phyloP scores from a whole-genome alignment of 2,329 filamentous ascomycete species.

The Colletotrichum trifolii region DNA sequence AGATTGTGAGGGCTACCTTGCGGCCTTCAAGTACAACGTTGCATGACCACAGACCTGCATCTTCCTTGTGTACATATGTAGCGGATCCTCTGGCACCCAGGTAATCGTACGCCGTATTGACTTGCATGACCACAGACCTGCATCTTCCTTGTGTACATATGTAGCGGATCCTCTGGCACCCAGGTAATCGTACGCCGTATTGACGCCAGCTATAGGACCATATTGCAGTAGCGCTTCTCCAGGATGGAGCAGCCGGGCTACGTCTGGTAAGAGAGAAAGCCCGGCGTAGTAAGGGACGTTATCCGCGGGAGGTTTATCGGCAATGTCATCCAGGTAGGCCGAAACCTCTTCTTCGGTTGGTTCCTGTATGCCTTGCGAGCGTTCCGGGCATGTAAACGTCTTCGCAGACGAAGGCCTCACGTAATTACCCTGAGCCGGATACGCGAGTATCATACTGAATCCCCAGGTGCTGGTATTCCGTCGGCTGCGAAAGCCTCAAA shows the following conservation, averaged over 20 bases:
- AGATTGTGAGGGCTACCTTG: not conserved
- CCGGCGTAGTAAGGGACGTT: constrained; percentile 11
- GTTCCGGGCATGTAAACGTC: not conserved
- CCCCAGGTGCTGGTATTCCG: not conserved
- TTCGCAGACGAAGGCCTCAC: not conserved
- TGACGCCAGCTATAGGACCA: not conserved
- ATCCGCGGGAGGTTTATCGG: constrained; percentile 1
- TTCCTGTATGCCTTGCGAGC: not conserved
- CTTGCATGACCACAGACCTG: not conserved
- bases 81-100: constrained; percentile 10
- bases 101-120: not conserved
- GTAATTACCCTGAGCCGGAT: not conserved
- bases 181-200: constrained; percentile 3
- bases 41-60: not conserved
- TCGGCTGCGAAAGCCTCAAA: not conserved
- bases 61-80: constrained; percentile 5
- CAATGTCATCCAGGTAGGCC: constrained; percentile 8
- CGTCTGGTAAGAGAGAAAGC: not conserved
- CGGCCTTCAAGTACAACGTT: too few relatives aligned
- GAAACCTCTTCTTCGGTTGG: not conserved
- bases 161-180: constrained; percentile 3
- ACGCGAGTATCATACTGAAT: not conserved
- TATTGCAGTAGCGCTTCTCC: not conserved
- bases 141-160: constrained; percentile 5
- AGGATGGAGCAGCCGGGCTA: not conserved